These are phyloP conservation scores for Oryza australiensis DNA, from an alignment of 176 grass and related monocot species.

Conservation along the genomic window DNA sequence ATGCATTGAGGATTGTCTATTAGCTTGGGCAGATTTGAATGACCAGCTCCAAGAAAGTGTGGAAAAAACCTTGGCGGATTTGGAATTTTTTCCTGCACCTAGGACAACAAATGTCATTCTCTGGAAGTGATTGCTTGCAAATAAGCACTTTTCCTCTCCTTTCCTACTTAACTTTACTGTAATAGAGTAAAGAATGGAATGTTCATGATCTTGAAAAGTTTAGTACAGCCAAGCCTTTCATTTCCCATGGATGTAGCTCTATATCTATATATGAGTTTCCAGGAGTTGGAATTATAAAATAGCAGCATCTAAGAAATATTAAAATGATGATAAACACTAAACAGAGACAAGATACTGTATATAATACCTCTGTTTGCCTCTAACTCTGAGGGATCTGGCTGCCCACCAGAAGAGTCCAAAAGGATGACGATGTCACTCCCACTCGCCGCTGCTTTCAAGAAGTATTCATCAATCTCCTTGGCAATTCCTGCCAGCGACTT, in stretches of 20 bases:
- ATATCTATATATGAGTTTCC: constrained; percentile 2
- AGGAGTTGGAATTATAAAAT: background rate
- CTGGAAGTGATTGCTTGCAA: constrained; percentile 1
- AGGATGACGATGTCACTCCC: constrained; percentile 73
- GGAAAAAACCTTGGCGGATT: constrained; percentile 93
- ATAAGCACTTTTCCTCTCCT: background rate
- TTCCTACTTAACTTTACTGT: constrained; percentile 1
- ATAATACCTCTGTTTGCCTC: constrained; percentile 73
- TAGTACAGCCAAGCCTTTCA: background rate
- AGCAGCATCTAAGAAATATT: constrained; percentile 11
- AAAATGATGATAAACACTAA: constrained; percentile 3
- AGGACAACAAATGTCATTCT: constrained; percentile 31
- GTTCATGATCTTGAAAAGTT: constrained; percentile 17
- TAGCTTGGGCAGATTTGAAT: constrained; percentile 65
- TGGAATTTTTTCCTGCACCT: constrained; percentile 69
- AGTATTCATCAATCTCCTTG: constrained; percentile 92
- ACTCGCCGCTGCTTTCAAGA: constrained; percentile 89
- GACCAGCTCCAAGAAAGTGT: constrained; percentile 89
- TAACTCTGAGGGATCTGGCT: constrained; percentile 45
- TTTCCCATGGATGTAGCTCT: constrained; percentile 7
- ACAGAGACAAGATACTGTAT: constrained; percentile 6
- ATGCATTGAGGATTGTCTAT: constrained; percentile 52
- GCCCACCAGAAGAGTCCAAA: constrained; percentile 67
- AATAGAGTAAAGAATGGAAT: constrained; percentile 16
- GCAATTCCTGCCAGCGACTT: constrained; percentile 67